phyloP scores from a whole-genome alignment of 2,329 filamentous ascomycete genomes.

The Verticillium albo-atrum region DNA sequence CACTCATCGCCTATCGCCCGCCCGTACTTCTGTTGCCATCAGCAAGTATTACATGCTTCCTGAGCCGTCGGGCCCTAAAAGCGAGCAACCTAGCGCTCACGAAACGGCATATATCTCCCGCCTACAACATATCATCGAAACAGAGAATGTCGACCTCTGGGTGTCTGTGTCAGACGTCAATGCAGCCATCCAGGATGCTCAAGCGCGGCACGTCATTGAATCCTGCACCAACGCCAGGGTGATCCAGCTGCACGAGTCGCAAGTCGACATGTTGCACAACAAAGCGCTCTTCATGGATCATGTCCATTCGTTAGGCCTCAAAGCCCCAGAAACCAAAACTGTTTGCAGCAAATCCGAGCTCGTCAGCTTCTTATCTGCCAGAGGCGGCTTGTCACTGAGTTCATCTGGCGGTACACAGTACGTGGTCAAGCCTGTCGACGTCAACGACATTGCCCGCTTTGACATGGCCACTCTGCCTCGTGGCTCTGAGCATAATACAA shows the following conservation, averaged over 20 bases:
- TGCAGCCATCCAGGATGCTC: conserved; percentile 61
- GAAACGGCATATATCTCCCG: conserved; percentile 44
- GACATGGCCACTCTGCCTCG: conserved; percentile 64
- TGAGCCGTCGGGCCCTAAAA: conserved; percentile 22
- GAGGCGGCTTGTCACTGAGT: background rate
- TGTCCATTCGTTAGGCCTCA: conserved; percentile 33
- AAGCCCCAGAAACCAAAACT: conserved; percentile 45
- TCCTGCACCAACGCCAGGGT: conserved; percentile 52
- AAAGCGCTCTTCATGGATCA: conserved; percentile 62
- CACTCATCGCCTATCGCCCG: conserved; percentile 34
- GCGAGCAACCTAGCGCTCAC: background rate
- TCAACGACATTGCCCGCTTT: conserved; percentile 55
- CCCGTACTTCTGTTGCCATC: conserved; percentile 50
- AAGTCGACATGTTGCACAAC: conserved; percentile 52
- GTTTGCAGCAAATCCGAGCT: conserved; percentile 52
- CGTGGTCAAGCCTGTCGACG: conserved; percentile 62
- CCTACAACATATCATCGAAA: conserved; percentile 53
- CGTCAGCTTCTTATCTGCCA: conserved; percentile 12
- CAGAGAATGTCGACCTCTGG: conserved; percentile 65
- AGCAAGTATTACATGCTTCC: conserved; percentile 46
- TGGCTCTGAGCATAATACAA: conserved; percentile 33
- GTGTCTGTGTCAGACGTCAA: conserved; percentile 68
- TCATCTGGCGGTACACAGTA: conserved; percentile 35
- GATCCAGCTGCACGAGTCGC: conserved; percentile 49
- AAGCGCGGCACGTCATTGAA: conserved; percentile 59